A percentile compares a stretch with the other conserved stretches of the same genome.
Conservation (phyloP, 371 early-diverging fungal genomes). For the Funneliformis caledonium region DNA sequence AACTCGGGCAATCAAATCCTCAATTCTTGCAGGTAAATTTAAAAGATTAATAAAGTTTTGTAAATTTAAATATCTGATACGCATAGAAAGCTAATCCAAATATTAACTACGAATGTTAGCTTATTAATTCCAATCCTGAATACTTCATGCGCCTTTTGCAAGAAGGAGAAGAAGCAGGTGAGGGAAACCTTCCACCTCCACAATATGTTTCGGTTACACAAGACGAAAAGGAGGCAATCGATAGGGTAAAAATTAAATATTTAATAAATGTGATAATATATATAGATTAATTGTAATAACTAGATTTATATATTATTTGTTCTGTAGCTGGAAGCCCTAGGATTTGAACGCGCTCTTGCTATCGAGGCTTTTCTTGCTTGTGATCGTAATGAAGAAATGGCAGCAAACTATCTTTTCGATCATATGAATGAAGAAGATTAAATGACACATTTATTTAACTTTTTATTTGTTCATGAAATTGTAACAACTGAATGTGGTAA, state of each 20-base stretch:
- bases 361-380: slow-evolving; percentile 96
- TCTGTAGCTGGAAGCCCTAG: slow-evolving; percentile 80
- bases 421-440: slow-evolving; percentile 48
- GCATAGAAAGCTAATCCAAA: not conserved
- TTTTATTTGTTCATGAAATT: slow-evolving; percentile 2
- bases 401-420: slow-evolving; percentile 96
- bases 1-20: slow-evolving; percentile 86
- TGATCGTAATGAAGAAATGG: slow-evolving; percentile 96
- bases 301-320: slow-evolving; percentile 13
- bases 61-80: not conserved
- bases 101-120: slow-evolving; percentile 38
- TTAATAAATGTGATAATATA: slow-evolving; percentile 16
- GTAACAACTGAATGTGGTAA: not conserved
- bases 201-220: slow-evolving; percentile 82
- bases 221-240: slow-evolving; percentile 92
- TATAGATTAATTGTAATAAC: not conserved
- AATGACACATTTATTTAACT: not conserved
- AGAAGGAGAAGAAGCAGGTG: slow-evolving; percentile 66
- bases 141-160: slow-evolving; percentile 79
- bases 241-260: slow-evolving; percentile 63
- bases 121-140: slow-evolving; percentile 79
- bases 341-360: slow-evolving; percentile 81
- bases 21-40: slow-evolving; percentile 70
- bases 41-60: not conserved
- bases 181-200: slow-evolving; percentile 52